phyloP scores from a whole-genome alignment of 208 protist genomes.

The Leishmania major region DNA sequence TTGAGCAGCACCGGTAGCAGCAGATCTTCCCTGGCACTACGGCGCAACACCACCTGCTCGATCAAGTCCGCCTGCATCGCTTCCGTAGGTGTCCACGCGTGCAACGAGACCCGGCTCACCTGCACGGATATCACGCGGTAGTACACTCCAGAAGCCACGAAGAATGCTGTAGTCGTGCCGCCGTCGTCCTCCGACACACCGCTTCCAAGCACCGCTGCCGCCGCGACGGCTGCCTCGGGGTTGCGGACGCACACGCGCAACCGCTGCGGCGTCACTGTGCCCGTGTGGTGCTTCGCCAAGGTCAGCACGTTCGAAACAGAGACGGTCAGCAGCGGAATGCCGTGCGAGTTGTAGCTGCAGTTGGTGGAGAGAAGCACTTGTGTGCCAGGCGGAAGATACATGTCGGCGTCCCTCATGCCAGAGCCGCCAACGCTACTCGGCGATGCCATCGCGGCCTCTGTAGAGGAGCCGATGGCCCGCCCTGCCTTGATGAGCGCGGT shows the following conservation, averaged over 20 bases:
- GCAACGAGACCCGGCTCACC: slow-evolving; percentile 48
- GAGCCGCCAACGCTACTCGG: neutral
- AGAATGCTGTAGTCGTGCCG: slow-evolving; percentile 24
- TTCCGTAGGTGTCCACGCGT: slow-evolving; percentile 31
- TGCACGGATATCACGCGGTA: slow-evolving; percentile 57
- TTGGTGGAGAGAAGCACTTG: slow-evolving; percentile 54
- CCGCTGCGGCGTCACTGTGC: slow-evolving; percentile 22
- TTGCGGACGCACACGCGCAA: slow-evolving; percentile 48
- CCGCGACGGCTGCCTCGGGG: slow-evolving; percentile 18
- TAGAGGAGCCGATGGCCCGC: neutral
- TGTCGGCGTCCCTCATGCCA: neutral
- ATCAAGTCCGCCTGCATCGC: slow-evolving; percentile 41
- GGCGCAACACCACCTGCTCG: slow-evolving; percentile 56
- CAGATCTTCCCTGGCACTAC: slow-evolving; percentile 41
- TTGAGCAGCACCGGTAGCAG: slow-evolving; percentile 44
- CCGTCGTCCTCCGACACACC: slow-evolving; percentile 23
- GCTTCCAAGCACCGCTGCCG: neutral
- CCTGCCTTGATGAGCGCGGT: slow-evolving; percentile 27
- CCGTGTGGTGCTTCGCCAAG: slow-evolving; percentile 49
- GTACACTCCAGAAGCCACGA: slow-evolving; percentile 52
- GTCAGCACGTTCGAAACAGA: slow-evolving; percentile 36
- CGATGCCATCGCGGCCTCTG: neutral
- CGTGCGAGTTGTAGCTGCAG: slow-evolving; percentile 51
- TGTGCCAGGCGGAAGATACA: slow-evolving; percentile 26
- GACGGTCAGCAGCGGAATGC: slow-evolving; percentile 47